Base-by-base conservation (phyloP, 2,329 filamentous ascomycete species). In the Phialophora expanda region DNA sequence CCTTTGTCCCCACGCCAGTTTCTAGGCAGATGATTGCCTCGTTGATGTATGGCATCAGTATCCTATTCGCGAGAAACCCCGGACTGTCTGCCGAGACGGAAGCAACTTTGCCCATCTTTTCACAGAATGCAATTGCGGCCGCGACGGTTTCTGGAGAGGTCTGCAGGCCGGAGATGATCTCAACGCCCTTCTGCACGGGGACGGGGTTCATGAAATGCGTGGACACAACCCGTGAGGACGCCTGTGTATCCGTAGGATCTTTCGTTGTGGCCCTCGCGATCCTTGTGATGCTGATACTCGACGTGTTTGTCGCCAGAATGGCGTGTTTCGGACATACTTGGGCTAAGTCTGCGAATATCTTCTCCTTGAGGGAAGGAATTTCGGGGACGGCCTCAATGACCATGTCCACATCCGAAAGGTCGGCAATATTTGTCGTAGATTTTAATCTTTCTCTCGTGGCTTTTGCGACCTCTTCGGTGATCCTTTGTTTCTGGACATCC, bases 161-260 rank as follows among this genome's bases (percentile, higher is more conserved):
- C 79, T 99, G 95, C 32, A 99, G 84, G 32, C 93, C 95, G 59
- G 91, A 89, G 77, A 99, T 98, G 74, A 99, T 97, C 81, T 99
- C 95, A 4, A 99, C 95, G 60, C 95, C 95, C 79, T 97, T 97
- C 77, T 98, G 95, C 34, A 99, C 82, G 1, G 95, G 95, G 0
- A 99, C 95, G 0, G 95, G 95, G 83, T 99, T 99, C 95, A 99
- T 99, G 80, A 99, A 99, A 79, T 99, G 95, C 17, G 95, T 98
- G 59, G 92, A 92, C 62, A 99, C 88, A 9, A 99, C 95, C 56
- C 95, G 90, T 5, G 92, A 94, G 51, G 92, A 90, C 48, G 89
- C 90, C 51, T 89, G 89, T 26, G 91, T 88, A 74, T 97, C 91
- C 20, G 82, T 94, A 0, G 92, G 90, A 75, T 96, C 87, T 28